Percentiles rank a stretch among this genome's conserved stretches.
phyloP scores from a whole-genome alignment of 225 moss, liverwort and hornwort species.

The Takakia lepidozioides region DNA sequence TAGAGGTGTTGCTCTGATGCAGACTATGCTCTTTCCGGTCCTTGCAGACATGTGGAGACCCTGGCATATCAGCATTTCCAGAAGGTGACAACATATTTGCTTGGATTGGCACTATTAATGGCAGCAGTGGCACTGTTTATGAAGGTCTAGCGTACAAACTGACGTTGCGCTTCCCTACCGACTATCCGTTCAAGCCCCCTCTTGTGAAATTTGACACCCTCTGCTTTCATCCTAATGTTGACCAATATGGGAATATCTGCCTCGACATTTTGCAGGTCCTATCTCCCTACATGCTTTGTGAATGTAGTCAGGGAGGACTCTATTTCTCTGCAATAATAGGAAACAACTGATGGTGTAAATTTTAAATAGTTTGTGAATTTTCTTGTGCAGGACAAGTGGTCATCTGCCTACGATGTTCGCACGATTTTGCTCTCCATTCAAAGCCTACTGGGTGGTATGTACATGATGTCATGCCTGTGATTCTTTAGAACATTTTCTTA shows the following conservation, averaged over 20 bases:
- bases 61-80: constrained; percentile 94
- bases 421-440: constrained; percentile 92
- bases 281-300: no score
- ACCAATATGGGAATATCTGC: constrained; percentile 95
- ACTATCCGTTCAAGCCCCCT: constrained; percentile 96
- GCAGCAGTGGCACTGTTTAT: constrained; percentile 70
- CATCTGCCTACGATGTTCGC: constrained; percentile 92
- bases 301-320: no score
- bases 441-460: constrained; percentile 82
- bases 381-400: constrained; percentile 82
- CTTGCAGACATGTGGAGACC: constrained; percentile 82
- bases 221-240: constrained; percentile 97
- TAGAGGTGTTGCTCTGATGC: no score
- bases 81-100: constrained; percentile 94
- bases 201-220: constrained; percentile 82
- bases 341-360: no score
- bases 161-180: constrained; percentile 77
- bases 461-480: no score
- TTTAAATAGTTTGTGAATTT: no score
- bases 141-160: constrained; percentile 85
- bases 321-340: no score
- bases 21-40: background rate
- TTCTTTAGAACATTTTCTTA: no score
- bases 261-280: constrained; percentile 90
- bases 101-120: constrained; percentile 96